Conservation (phyloP, 768 basidiomycete genomes). For the Russula brevipes region DNA sequence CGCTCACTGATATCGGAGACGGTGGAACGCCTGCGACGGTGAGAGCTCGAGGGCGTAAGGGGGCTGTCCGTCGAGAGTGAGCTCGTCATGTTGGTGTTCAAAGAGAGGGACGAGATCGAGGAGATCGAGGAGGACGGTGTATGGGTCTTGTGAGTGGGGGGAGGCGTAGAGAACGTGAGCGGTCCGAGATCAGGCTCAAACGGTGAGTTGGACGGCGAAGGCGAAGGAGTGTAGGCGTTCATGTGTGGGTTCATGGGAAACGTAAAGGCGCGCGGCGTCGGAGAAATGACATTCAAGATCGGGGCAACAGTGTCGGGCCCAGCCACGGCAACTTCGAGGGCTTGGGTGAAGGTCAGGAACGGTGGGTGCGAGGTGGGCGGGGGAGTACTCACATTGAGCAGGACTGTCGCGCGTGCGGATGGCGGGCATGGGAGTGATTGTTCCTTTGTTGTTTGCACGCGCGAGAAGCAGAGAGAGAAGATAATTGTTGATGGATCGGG, state of each 20-base stretch:
- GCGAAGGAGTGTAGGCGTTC: slow-evolving; percentile 41
- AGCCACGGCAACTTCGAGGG: slow-evolving; percentile 74
- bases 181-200: slow-evolving; percentile 64
- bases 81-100: slow-evolving; percentile 30
- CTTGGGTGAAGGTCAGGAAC: slow-evolving; percentile 33
- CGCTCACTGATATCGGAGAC: slow-evolving; percentile 35
- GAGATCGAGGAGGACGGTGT: slow-evolving; percentile 42
- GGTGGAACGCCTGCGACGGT: slow-evolving; percentile 35
- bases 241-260: slow-evolving; percentile 44
- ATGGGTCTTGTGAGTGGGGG: slow-evolving; percentile 33
- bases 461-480: slow-evolving; percentile 5
- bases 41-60: slow-evolving; percentile 25
- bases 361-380: background rate
- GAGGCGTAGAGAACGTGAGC: slow-evolving; percentile 43
- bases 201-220: slow-evolving; percentile 62
- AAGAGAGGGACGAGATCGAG: slow-evolving; percentile 36
- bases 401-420: slow-evolving; percentile 74
- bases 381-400: slow-evolving; percentile 39
- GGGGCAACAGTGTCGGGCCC: slow-evolving; percentile 46
- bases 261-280: slow-evolving; percentile 66
- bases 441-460: slow-evolving; percentile 9
- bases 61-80: slow-evolving; percentile 27
- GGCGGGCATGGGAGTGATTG: slow-evolving; percentile 62
- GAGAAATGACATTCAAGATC: slow-evolving; percentile 51
- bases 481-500: slow-evolving; percentile 13